These are phyloP conservation scores for Saccharomycopsis guyanensis DNA, from an alignment of 805 yeast species.

Conservation along the genomic window DNA sequence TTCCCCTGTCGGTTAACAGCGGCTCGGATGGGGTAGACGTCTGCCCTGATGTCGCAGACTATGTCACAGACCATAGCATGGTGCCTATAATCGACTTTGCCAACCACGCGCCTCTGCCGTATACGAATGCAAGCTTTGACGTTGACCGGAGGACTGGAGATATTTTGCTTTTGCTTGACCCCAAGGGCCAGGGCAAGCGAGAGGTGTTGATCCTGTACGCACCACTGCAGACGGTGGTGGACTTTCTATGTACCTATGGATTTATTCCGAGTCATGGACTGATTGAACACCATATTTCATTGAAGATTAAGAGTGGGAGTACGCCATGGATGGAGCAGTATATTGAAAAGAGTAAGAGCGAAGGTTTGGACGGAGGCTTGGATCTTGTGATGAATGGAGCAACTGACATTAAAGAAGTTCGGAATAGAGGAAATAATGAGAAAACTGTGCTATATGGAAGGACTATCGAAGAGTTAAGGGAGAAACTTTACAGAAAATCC, in stretches of 20 bases:
- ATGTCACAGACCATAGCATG: not conserved
- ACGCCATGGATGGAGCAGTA: too few species aligned
- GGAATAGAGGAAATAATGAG: too few species aligned
- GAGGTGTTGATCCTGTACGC: slow-evolving; percentile 8
- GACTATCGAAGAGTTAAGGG: too few species aligned
- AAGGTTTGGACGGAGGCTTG: too few species aligned
- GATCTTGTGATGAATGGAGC: too few species aligned
- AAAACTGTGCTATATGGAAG: too few species aligned
- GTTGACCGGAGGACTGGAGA: slow-evolving; percentile 1
- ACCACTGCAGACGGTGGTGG: not conserved
- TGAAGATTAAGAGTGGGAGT: too few species aligned
- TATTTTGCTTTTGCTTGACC: not conserved
- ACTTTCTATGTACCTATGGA: not conserved
- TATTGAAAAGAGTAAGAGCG: too few species aligned
- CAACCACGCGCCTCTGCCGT: not conserved
- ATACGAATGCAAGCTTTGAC: slow-evolving; percentile 13
- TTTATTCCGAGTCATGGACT: not conserved
- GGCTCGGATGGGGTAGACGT: not conserved
- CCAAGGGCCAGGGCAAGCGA: not conserved
- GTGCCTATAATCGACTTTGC: slow-evolving; percentile 13
- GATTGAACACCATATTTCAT: too few species aligned
- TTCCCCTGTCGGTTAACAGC: not conserved
- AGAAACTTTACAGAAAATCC: too few species aligned
- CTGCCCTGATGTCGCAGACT: not conserved
- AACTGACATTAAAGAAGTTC: too few species aligned